phyloP scores from a whole-genome alignment of 305 asterid species.

The Fraxinus floribunda region DNA sequence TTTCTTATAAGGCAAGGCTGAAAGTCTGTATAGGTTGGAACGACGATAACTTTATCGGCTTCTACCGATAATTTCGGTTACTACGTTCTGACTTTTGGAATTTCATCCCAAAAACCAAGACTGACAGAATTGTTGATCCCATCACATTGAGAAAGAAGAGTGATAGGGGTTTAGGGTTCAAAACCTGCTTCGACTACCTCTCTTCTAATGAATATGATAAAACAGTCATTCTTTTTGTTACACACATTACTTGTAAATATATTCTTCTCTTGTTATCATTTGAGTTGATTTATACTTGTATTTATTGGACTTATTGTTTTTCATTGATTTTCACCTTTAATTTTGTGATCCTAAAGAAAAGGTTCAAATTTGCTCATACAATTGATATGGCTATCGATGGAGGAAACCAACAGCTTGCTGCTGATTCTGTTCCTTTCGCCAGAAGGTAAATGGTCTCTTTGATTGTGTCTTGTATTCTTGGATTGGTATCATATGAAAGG shows the following conservation, averaged over 20 bases:
- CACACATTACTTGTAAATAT: neutral
- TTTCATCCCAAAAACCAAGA: neutral
- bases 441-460: slow-evolving; percentile 43
- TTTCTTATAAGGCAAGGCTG: neutral
- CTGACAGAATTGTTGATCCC: neutral
- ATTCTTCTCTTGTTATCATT: neutral
- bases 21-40: neutral
- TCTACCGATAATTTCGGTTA: neutral
- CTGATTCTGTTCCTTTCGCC: slow-evolving; percentile 43
- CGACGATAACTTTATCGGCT: too few species aligned
- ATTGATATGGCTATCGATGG: slow-evolving; percentile 22
- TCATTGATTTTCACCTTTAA: neutral
- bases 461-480: neutral
- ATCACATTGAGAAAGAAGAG: neutral
- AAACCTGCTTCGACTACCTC: neutral
- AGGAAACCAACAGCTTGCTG: slow-evolving; percentile 32
- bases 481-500: neutral
- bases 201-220: neutral
- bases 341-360: slow-evolving; percentile 17
- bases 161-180: neutral
- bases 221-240: neutral
- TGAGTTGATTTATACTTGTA: neutral
- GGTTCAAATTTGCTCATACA: slow-evolving; percentile 20
- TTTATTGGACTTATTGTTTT: neutral
- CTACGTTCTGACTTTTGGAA: neutral